Percentiles rank a stretch among this genome's conserved stretches.
These are phyloP conservation scores for Aspergillus egyptiacus DNA, from an alignment of 495 filamentous ascomycete genomes.

Conservation along the genomic window DNA sequence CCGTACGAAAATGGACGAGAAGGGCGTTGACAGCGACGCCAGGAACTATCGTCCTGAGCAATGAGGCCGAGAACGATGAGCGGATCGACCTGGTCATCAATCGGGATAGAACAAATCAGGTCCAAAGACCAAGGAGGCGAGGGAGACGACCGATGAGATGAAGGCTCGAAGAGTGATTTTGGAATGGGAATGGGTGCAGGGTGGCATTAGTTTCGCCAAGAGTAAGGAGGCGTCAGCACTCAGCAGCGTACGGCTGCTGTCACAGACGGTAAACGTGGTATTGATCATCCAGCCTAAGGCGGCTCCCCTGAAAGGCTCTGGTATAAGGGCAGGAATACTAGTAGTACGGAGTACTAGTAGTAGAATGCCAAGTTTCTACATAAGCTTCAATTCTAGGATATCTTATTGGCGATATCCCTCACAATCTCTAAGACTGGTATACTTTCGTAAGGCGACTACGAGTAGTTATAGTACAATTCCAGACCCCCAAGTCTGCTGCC, in stretches of 20 bases:
- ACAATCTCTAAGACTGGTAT: too few species aligned
- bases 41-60: slow-evolving; percentile 26
- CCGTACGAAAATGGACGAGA: slow-evolving; percentile 21
- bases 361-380: not conserved
- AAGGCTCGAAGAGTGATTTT: slow-evolving; percentile 26
- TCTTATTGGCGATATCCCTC: too few species aligned
- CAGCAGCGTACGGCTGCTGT: slow-evolving; percentile 8
- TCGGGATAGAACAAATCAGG: slow-evolving; percentile 21
- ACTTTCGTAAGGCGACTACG: too few species aligned
- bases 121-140: slow-evolving; percentile 14
- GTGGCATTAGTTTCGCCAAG: slow-evolving; percentile 36
- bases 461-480: too few species aligned
- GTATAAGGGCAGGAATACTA: too few species aligned
- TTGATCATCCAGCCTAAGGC: slow-evolving; percentile 8
- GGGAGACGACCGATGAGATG: slow-evolving; percentile 22
- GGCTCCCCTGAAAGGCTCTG: not conserved
- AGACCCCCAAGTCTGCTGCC: too few species aligned
- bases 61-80: slow-evolving; percentile 17
- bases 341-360: not conserved
- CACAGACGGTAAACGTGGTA: slow-evolving; percentile 16
- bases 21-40: slow-evolving; percentile 28
- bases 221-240: slow-evolving; percentile 38
- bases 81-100: slow-evolving; percentile 23
- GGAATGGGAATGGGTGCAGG: slow-evolving; percentile 38
- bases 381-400: too few species aligned